These are phyloP conservation scores for Decorospora gaudefroyi DNA, from an alignment of 2,329 filamentous ascomycete genomes.

Conservation along the genomic window DNA sequence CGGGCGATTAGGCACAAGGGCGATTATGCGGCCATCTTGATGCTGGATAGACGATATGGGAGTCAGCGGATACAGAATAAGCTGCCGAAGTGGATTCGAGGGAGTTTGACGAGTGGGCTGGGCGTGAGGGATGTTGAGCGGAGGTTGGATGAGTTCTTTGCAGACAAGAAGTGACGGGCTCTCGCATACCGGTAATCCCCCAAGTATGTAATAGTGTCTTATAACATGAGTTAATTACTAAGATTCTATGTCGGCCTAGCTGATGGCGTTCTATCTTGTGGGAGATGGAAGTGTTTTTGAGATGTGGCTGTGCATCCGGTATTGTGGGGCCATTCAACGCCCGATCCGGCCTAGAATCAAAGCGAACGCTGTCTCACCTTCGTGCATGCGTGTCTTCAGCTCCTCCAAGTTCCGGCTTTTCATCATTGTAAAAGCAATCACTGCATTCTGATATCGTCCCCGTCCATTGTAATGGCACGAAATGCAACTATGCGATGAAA, in stretches of 20 bases:
- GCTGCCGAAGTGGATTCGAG: slow-evolving; percentile 85
- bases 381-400: slow-evolving; percentile 16
- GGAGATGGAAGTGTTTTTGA: not conserved
- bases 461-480: not conserved
- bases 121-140: slow-evolving; percentile 53
- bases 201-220: too few relatives aligned
- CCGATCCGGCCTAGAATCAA: slow-evolving; percentile 11
- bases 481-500: slow-evolving; percentile 1
- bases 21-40: slow-evolving; percentile 88
- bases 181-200: not conserved
- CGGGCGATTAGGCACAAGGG: slow-evolving; percentile 83
- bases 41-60: slow-evolving; percentile 82
- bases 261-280: not conserved
- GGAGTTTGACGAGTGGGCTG: slow-evolving; percentile 58
- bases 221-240: not conserved
- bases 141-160: slow-evolving; percentile 47
- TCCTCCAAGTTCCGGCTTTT: not conserved
- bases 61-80: slow-evolving; percentile 73
- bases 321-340: slow-evolving; percentile 19
- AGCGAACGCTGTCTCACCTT: slow-evolving; percentile 13
- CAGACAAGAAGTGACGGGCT: slow-evolving; percentile 26
- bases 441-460: not conserved
- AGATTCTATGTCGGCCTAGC: not conserved
- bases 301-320: not conserved
- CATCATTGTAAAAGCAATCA: not conserved